These are phyloP conservation scores for Coniochaeta ligniaria DNA, from an alignment of 2,329 filamentous ascomycete species.

Conservation along the genomic window DNA sequence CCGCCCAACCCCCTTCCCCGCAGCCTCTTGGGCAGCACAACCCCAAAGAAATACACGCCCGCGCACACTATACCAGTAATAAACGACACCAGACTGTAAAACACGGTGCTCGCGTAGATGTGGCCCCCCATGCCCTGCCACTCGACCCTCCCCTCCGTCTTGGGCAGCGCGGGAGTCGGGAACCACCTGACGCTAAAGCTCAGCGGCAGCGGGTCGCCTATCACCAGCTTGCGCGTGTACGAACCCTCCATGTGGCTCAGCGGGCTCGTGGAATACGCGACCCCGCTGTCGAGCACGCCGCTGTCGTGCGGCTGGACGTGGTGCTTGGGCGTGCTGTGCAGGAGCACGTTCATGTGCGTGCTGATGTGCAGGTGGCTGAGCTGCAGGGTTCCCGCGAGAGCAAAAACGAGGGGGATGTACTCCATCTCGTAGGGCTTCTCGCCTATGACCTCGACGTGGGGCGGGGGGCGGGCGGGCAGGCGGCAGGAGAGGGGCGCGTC, in stretches of 20 bases:
- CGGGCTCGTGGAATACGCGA: constrained; percentile 78
- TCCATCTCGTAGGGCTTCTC: constrained; percentile 42
- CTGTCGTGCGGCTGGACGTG: constrained; percentile 57
- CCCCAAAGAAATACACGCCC: constrained; percentile 53
- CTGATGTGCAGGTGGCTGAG: constrained; percentile 84
- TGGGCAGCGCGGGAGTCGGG: constrained; percentile 63
- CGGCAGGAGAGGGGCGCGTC: constrained; percentile 91
- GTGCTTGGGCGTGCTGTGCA: constrained; percentile 63
- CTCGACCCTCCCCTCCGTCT: constrained; percentile 56
- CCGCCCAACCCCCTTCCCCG: constrained; percentile 44
- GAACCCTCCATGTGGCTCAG: constrained; percentile 51
- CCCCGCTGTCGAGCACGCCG: constrained; percentile 78
- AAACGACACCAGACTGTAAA: constrained; percentile 55
- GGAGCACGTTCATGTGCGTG: constrained; percentile 80
- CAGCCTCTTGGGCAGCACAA: constrained; percentile 48
- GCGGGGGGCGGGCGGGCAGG: constrained; percentile 67
- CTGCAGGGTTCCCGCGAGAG: constrained; percentile 83
- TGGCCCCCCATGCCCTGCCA: constrained; percentile 60
- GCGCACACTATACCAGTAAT: constrained; percentile 45
- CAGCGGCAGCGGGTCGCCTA: constrained; percentile 77
- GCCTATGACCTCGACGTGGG: constrained; percentile 47
- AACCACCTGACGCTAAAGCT: constrained; percentile 83
- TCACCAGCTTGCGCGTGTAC: constrained; percentile 62
- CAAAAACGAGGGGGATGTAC: constrained; percentile 82
- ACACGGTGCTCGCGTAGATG: constrained; percentile 55